phyloP scores from a whole-genome alignment of 2,329 filamentous ascomycete genomes.

The Leptographium radiaticola region DNA sequence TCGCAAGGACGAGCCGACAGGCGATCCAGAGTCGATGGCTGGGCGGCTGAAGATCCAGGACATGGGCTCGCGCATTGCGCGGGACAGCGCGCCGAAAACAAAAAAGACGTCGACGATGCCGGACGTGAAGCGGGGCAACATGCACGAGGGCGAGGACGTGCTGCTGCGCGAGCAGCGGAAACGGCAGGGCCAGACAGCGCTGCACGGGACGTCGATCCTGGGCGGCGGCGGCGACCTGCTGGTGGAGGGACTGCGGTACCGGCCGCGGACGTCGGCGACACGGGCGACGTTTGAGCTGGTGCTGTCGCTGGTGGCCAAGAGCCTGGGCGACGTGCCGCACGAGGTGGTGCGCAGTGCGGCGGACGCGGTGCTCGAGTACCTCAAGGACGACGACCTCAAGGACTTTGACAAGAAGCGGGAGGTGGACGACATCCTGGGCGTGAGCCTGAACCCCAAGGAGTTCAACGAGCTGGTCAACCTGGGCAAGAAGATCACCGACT shows the following conservation, averaged over 20 bases:
- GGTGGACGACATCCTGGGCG: constrained; percentile 85
- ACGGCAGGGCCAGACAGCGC: constrained; percentile 61
- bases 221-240: constrained; percentile 58
- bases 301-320: constrained; percentile 75
- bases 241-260: constrained; percentile 84
- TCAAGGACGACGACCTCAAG: constrained; percentile 93
- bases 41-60: constrained; percentile 86
- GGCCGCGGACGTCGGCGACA: constrained; percentile 81
- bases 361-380: constrained; percentile 76
- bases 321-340: constrained; percentile 84
- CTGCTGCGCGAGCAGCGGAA: constrained; percentile 76
- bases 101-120: constrained; percentile 60
- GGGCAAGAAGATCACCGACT: constrained; percentile 98
- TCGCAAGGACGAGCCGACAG: constrained; percentile 86
- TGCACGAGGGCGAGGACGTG: constrained; percentile 73
- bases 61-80: constrained; percentile 77
- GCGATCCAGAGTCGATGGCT: constrained; percentile 93
- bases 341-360: constrained; percentile 88
- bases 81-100: constrained; percentile 67
- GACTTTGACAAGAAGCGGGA: constrained; percentile 98
- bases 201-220: constrained; percentile 63
- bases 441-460: constrained; percentile 68
- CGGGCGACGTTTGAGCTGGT: constrained; percentile 91
- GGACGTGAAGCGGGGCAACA: constrained; percentile 59
- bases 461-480: constrained; percentile 96